These are phyloP conservation scores for Xylaria bambusicola DNA, from an alignment of 495 filamentous ascomycete species.

Conservation along the genomic window DNA sequence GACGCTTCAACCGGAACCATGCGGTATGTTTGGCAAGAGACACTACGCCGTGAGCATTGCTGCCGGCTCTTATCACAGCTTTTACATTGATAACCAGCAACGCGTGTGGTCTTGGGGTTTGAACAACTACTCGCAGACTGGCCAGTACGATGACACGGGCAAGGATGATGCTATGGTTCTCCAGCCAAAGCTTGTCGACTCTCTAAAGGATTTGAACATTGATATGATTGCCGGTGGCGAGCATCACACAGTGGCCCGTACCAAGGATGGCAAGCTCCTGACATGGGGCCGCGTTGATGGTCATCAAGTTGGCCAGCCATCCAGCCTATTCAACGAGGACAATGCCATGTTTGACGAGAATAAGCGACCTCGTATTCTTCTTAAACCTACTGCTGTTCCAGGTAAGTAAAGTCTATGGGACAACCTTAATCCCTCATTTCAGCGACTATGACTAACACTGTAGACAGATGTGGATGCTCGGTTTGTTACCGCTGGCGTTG, in stretches of 20 bases:
- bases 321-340: constrained; percentile 48
- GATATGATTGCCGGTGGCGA: constrained; percentile 62
- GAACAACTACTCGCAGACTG: constrained; percentile 81
- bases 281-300: constrained; percentile 67
- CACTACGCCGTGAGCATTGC: constrained; percentile 56
- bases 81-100: constrained; percentile 70
- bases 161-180: constrained; percentile 53
- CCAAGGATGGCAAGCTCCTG: constrained; percentile 57
- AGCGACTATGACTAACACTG: constrained; percentile 19
- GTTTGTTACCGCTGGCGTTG: constrained; percentile 49
- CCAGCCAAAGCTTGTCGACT: constrained; percentile 43
- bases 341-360: constrained; percentile 60
- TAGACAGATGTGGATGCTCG: constrained; percentile 25
- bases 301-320: constrained; percentile 55
- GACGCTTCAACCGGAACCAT: constrained; percentile 61
- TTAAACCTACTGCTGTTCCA: constrained; percentile 50
- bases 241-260: constrained; percentile 62
- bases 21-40: constrained; percentile 63
- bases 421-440: not conserved
- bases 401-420: constrained; percentile 22
- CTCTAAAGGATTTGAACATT: constrained; percentile 57
- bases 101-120: constrained; percentile 80
- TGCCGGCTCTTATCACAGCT: constrained; percentile 64
- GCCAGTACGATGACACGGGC: constrained; percentile 68
- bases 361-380: constrained; percentile 58